Percentiles rank a stretch among this genome's conserved stretches.
phyloP scores from a whole-genome alignment of 441 rosid species.

The Aquilaria agallochum region DNA sequence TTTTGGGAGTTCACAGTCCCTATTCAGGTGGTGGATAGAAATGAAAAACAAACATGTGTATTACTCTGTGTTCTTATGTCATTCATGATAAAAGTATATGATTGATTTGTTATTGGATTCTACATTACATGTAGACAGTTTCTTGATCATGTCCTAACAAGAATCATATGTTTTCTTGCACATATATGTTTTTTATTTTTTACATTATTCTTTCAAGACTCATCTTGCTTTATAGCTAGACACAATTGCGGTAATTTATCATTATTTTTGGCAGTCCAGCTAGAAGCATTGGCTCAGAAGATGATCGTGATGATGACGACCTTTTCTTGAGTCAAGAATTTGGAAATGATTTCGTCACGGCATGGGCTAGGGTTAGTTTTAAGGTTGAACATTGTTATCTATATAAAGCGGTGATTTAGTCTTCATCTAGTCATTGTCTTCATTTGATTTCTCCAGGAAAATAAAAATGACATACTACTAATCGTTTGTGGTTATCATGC shows the following conservation, averaged over 20 bases:
- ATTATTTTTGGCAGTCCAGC: slow-evolving; percentile 89
- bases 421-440: slow-evolving; percentile 19
- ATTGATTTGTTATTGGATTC: slow-evolving; percentile 4
- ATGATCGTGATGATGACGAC: slow-evolving; percentile 67
- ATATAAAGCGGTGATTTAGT: no score
- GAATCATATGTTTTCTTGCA: slow-evolving; percentile 5
- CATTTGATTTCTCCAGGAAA: slow-evolving; percentile 48
- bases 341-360: slow-evolving; percentile 67
- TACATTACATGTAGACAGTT: slow-evolving; percentile 9
- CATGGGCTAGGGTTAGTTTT: slow-evolving; percentile 91
- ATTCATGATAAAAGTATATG: no score
- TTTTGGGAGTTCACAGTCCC: slow-evolving; percentile 65
- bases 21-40: slow-evolving; percentile 62
- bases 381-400: background rate
- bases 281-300: slow-evolving; percentile 70
- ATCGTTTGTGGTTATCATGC: slow-evolving; percentile 87
- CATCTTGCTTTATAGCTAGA: background rate
- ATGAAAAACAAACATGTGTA: background rate
- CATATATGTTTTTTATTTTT: slow-evolving; percentile 1
- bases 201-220: slow-evolving; percentile 1
- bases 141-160: background rate
- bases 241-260: slow-evolving; percentile 32
- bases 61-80: no score
- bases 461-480: slow-evolving; percentile 74
- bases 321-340: slow-evolving; percentile 39